phyloP scores from a whole-genome alignment of 2,329 filamentous ascomycete species.

The Botrytis paeoniae region DNA sequence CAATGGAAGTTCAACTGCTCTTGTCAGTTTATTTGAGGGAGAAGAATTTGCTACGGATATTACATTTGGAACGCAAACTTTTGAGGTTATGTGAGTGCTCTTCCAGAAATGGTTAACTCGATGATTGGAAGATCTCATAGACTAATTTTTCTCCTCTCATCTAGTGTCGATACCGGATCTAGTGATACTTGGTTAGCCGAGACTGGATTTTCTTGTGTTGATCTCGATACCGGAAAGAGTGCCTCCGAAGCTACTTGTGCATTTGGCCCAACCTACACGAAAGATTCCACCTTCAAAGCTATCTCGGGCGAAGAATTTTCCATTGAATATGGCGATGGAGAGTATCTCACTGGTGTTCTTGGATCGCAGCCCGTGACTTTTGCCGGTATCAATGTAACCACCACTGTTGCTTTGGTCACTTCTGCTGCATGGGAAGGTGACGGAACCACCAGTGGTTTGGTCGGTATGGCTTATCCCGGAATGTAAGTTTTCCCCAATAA shows the following conservation, averaged over 20 bases:
- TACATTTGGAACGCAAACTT: constrained; percentile 37
- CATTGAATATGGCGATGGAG: constrained; percentile 45
- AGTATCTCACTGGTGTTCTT: constrained; percentile 41
- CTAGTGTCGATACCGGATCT: constrained; percentile 47
- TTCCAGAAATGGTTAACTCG: neutral
- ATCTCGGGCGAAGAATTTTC: constrained; percentile 43
- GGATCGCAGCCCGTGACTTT: constrained; percentile 44
- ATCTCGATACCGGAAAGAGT: constrained; percentile 28
- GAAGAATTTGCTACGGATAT: constrained; percentile 25
- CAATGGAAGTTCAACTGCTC: neutral
- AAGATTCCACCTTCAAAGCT: constrained; percentile 38
- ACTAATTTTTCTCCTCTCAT: neutral
- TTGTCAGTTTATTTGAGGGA: constrained; percentile 12
- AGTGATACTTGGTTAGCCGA: constrained; percentile 47
- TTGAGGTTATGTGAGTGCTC: constrained; percentile 30
- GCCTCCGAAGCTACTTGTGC: constrained; percentile 17
- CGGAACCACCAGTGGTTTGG: constrained; percentile 45
- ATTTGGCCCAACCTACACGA: constrained; percentile 23
- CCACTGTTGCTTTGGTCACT: constrained; percentile 47
- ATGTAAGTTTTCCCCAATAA: constrained; percentile 30
- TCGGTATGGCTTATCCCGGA: constrained; percentile 50
- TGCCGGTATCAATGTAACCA: constrained; percentile 45
- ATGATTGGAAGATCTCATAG: neutral
- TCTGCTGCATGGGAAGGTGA: constrained; percentile 45
- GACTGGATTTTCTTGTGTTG: constrained; percentile 39